Conservation (phyloP, 2,329 filamentous ascomycete genomes). For the Didymella sp. region DNA sequence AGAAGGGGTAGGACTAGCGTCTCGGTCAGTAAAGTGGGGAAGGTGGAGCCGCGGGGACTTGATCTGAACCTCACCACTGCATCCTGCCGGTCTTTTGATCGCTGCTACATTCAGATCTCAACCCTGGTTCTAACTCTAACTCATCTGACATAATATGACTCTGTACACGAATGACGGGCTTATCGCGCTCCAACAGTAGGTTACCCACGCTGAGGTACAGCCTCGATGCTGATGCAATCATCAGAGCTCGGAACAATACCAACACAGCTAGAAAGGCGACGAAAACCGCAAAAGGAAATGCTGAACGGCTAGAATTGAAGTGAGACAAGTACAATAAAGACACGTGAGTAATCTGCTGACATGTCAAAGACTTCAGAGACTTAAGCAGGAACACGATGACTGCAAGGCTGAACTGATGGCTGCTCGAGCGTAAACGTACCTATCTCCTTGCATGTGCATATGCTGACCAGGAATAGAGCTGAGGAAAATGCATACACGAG, state of each 20-base stretch:
- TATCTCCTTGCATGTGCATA: background rate
- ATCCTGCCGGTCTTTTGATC: background rate
- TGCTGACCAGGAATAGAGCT: background rate
- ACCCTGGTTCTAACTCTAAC: background rate
- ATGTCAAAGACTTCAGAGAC: conserved; percentile 1
- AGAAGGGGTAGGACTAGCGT: background rate
- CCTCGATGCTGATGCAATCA: background rate
- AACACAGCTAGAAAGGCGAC: background rate
- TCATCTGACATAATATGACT: background rate
- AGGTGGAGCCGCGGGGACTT: background rate
- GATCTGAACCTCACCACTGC: background rate
- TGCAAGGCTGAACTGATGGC: conserved; percentile 4
- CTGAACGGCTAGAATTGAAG: conserved; percentile 3
- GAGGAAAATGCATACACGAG: conserved; percentile 12
- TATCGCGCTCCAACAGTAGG: conserved; percentile 1
- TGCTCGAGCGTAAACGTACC: conserved; percentile 65
- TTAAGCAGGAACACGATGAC: conserved; percentile 6
- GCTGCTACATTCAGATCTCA: background rate
- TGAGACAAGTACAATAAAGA: background rate
- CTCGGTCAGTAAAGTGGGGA: background rate
- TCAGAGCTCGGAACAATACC: conserved; percentile 5
- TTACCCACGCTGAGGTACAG: background rate
- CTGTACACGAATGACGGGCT: background rate
- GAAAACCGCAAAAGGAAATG: background rate
- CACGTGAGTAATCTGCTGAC: background rate